Conservation (phyloP, 2,329 filamentous ascomycete genomes). For the Alternaria conjuncta region DNA sequence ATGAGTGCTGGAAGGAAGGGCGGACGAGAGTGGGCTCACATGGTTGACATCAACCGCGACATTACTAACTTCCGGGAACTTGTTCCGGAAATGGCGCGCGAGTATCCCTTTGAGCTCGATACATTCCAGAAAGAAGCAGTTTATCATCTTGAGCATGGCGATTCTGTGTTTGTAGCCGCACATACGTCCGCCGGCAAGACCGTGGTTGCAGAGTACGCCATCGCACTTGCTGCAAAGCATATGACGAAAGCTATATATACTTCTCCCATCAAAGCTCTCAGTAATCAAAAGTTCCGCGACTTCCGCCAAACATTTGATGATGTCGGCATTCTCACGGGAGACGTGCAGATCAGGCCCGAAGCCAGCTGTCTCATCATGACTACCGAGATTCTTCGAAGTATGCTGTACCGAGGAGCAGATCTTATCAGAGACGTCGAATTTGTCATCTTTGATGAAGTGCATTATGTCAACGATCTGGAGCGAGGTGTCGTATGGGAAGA, state of each 20-base stretch:
- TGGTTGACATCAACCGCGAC: constrained; percentile 93
- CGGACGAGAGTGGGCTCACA: constrained; percentile 93
- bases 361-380: constrained; percentile 99
- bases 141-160: constrained; percentile 94
- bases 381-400: constrained; percentile 95
- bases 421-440: constrained; percentile 97
- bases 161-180: constrained; percentile 96
- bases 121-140: constrained; percentile 99
- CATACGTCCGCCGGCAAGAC: constrained; percentile 98
- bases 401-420: constrained; percentile 96
- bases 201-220: constrained; percentile 96
- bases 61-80: constrained; percentile 94
- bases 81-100: constrained; percentile 92
- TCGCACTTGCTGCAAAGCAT: constrained; percentile 93
- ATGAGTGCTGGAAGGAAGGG: constrained; percentile 74
- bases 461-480: constrained; percentile 97
- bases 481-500: constrained; percentile 99
- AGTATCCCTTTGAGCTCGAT: constrained; percentile 97
- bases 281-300: constrained; percentile 98
- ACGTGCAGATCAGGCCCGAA: constrained; percentile 97
- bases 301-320: constrained; percentile 91
- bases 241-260: constrained; percentile 99
- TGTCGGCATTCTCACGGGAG: constrained; percentile 94
- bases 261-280: constrained; percentile 96
- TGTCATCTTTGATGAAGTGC: constrained; percentile 98